These are phyloP conservation scores for Hygrocybe coccinea DNA, from an alignment of 768 basidiomycete species.

Conservation along the genomic window DNA sequence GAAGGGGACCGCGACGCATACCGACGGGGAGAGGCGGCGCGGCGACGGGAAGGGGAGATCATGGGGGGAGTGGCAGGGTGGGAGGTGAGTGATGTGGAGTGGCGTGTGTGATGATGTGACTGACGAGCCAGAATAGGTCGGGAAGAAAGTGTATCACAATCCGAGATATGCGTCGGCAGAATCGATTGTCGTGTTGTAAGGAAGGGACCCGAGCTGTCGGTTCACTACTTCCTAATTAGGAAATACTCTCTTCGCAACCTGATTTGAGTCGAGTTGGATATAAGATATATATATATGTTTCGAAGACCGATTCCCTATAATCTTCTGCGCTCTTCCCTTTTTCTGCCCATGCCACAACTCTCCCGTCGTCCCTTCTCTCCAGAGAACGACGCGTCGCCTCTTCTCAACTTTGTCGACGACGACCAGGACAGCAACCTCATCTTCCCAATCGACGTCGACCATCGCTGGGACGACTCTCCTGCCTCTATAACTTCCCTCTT, in stretches of 20 bases:
- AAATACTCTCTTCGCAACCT: not conserved
- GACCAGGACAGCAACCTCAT: not conserved
- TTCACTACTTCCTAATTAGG: not conserved
- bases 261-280: not conserved
- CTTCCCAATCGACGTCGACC: not conserved
- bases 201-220: slow-evolving; percentile 5
- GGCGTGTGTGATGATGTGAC: slow-evolving; percentile 11
- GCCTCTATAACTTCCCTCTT: slow-evolving; percentile 22
- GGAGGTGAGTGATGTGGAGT: slow-evolving; percentile 64
- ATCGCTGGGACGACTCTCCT: not conserved
- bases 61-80: slow-evolving; percentile 93
- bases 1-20: slow-evolving; percentile 91
- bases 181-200: slow-evolving; percentile 32
- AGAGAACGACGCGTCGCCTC: slow-evolving; percentile 9
- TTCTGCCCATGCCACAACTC: slow-evolving; percentile 34
- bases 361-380: not conserved
- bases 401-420: slow-evolving; percentile 6
- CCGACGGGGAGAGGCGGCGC: slow-evolving; percentile 70
- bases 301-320: slow-evolving; percentile 31
- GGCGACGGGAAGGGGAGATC: slow-evolving; percentile 78
- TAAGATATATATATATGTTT: slow-evolving; percentile 1
- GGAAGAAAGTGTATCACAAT: slow-evolving; percentile 54
- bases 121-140: slow-evolving; percentile 20
- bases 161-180: slow-evolving; percentile 55
- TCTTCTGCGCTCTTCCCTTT: slow-evolving; percentile 27